These are phyloP conservation scores for Vicia sativa DNA, from an alignment of 306 rosid species.

Conservation along the genomic window DNA sequence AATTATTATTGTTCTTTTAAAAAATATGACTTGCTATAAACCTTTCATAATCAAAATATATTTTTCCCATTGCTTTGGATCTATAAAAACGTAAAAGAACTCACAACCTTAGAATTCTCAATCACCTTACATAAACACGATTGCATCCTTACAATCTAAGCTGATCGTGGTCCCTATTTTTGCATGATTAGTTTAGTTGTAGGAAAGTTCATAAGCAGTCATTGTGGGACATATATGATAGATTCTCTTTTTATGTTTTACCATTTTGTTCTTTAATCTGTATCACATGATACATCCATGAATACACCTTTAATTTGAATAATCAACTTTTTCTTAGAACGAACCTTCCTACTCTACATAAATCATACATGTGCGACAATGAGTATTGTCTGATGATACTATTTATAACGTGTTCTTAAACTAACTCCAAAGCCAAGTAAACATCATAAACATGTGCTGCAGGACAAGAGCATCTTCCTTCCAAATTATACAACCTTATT, in stretches of 20 bases:
- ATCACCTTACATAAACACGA: background rate
- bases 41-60: too few species aligned
- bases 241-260: background rate
- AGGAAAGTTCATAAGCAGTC: conserved; percentile 19
- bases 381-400: conserved; percentile 15
- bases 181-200: conserved; percentile 9
- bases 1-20: too few species aligned
- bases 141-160: background rate
- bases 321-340: background rate
- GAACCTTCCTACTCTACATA: conserved; percentile 31
- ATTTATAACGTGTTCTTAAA: conserved; percentile 16
- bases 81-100: background rate
- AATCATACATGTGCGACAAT: background rate
- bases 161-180: background rate
- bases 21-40: too few species aligned
- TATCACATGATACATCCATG: background rate
- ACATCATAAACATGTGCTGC: conserved; percentile 23
- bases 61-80: background rate
- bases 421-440: conserved; percentile 19
- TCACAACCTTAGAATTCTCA: background rate
- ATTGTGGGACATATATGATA: conserved; percentile 3
- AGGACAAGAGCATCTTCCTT: background rate
- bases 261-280: background rate
- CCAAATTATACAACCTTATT: background rate
- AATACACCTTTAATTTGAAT: background rate